phyloP scores from a whole-genome alignment of 495 filamentous ascomycete species.

The Aspergillus sclerotioniger region DNA sequence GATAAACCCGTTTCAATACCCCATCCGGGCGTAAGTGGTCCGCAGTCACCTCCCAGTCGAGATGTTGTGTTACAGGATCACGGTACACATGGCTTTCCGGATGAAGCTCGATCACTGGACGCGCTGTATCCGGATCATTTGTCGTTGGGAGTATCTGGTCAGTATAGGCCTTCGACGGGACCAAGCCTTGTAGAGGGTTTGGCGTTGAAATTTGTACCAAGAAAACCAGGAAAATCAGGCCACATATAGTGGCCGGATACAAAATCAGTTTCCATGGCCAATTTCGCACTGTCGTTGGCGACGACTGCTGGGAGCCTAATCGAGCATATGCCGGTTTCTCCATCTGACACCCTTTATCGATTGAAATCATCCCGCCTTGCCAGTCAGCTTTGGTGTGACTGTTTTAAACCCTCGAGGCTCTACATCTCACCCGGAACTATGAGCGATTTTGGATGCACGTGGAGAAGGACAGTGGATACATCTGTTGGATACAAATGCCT shows the following conservation, averaged over 20 bases:
- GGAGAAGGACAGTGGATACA: not conserved
- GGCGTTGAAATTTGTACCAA: conserved; percentile 3
- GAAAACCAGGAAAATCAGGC: conserved; percentile 22
- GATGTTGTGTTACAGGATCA: conserved; percentile 27
- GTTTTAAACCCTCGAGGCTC: too few species aligned
- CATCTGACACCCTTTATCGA: not conserved
- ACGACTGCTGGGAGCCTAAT: not conserved
- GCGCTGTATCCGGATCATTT: conserved; percentile 1
- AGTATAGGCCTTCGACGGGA: not conserved
- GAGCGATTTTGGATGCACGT: not conserved
- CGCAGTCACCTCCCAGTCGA: conserved; percentile 35
- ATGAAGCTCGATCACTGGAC: conserved; percentile 33
- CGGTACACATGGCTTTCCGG: conserved; percentile 41
- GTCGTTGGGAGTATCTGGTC: not conserved
- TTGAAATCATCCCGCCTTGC: too few species aligned
- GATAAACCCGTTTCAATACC: conserved; percentile 37
- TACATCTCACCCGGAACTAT: too few species aligned
- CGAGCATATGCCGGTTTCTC: not conserved
- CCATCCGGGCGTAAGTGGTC: conserved; percentile 39
- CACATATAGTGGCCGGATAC: conserved; percentile 17
- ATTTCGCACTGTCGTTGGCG: not conserved
- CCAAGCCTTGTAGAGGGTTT: not conserved
- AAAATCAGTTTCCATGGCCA: conserved; percentile 11
- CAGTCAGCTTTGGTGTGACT: too few species aligned
- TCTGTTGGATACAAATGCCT: not conserved